These are phyloP conservation scores for Saccharomycopsis schoenii DNA, from an alignment of 805 yeast genomes.

Conservation along the genomic window DNA sequence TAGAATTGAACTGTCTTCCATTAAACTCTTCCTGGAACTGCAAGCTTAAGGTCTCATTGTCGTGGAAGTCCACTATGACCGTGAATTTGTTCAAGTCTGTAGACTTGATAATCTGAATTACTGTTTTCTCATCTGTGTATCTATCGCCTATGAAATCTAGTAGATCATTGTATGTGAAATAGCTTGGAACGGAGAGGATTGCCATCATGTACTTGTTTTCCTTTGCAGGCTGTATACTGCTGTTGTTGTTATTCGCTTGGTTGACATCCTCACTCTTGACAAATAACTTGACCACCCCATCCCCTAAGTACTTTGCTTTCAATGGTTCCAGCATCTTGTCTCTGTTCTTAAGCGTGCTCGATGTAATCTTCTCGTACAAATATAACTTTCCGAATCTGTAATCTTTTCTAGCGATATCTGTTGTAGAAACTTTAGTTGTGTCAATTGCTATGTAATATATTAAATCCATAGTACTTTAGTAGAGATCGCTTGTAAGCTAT, in stretches of 20 bases:
- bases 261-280: conserved; percentile 35
- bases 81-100: conserved; percentile 59
- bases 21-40: conserved; percentile 56
- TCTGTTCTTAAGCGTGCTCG: not conserved
- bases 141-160: conserved; percentile 70
- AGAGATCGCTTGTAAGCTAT: not conserved
- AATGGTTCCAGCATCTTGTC: conserved; percentile 30
- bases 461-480: not conserved
- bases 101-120: conserved; percentile 63
- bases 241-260: not conserved
- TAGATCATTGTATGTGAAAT: conserved; percentile 76
- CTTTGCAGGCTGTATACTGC: not conserved
- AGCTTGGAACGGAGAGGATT: conserved; percentile 47
- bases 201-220: conserved; percentile 11
- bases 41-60: conserved; percentile 39
- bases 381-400: not conserved
- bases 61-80: conserved; percentile 67
- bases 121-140: conserved; percentile 40
- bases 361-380: not conserved
- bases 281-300: conserved; percentile 63
- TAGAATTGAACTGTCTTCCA: conserved; percentile 68
- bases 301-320: conserved; percentile 56
- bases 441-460: not conserved
- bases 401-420: not conserved
- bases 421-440: not conserved